Conservation (phyloP, 2,329 filamentous ascomycete species). For the Myrmaecium sp. region DNA sequence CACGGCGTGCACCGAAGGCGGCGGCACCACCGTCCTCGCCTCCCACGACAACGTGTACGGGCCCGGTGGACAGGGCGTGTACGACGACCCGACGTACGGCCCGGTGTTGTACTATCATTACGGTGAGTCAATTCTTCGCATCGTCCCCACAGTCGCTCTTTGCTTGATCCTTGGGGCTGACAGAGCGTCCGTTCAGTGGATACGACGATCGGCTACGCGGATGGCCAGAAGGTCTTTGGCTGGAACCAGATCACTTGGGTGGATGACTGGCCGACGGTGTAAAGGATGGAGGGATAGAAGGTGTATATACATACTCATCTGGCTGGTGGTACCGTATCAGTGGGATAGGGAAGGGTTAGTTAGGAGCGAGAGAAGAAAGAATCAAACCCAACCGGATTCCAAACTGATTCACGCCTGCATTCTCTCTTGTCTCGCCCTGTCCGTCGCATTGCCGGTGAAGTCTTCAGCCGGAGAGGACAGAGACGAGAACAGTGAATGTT, state of each 20-base stretch:
- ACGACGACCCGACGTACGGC: slow-evolving; percentile 31
- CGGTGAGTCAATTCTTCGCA: slow-evolving; percentile 11
- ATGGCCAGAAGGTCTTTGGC: slow-evolving; percentile 34
- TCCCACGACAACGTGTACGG: slow-evolving; percentile 45
- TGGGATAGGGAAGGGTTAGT: no score
- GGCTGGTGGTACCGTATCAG: no score
- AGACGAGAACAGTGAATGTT: no score
- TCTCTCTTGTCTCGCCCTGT: no score
- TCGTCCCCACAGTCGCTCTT: neutral
- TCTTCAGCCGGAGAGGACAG: no score
- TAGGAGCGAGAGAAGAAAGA: no score
- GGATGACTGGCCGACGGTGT: slow-evolving; percentile 31
- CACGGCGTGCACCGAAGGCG: slow-evolving; percentile 34
- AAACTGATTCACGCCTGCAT: no score
- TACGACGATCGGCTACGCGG: slow-evolving; percentile 34
- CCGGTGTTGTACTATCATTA: slow-evolving; percentile 48
- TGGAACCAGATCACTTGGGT: slow-evolving; percentile 34
- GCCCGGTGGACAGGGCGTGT: slow-evolving; percentile 47
- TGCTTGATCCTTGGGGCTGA: slow-evolving; percentile 1
- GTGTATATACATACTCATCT: slow-evolving; percentile 2
- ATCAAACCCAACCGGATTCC: no score
- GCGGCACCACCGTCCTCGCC: slow-evolving; percentile 44
- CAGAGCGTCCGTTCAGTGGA: slow-evolving; percentile 19
- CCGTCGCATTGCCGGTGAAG: no score
- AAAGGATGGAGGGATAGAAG: slow-evolving; percentile 1